Evolutionary conservation across 2,329 filamentous ascomycete species (phyloP).

Genomic region (Metarhizium robertsii): DNA sequence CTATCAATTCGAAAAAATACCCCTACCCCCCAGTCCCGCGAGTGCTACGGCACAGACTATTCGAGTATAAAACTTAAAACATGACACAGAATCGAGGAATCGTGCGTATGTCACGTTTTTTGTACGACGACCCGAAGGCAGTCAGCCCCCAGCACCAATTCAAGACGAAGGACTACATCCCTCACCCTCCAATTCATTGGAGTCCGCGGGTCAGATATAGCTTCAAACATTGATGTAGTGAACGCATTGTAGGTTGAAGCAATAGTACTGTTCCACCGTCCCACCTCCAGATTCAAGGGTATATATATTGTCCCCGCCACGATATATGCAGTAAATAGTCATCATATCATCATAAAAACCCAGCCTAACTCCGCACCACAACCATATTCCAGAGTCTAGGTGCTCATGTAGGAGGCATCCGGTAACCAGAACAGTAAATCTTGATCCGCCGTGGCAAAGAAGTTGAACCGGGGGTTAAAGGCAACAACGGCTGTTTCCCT

Average conservation of each 20-base stretch:
- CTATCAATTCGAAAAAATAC: too few relatives aligned
- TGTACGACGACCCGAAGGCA: too few relatives aligned
- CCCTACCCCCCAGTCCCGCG: too few relatives aligned
- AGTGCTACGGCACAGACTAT: too few relatives aligned
- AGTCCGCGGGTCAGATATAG: too few relatives aligned
- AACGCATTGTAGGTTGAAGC: background rate
- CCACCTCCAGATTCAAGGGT: background rate
- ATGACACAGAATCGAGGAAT: too few relatives aligned
- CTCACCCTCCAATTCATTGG: too few relatives aligned
- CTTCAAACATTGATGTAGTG: background rate
- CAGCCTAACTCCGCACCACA: background rate
- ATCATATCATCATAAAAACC: background rate
- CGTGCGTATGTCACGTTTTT: too few relatives aligned
- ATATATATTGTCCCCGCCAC: background rate
- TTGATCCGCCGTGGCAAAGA: slow-evolving; percentile 82
- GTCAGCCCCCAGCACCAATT: too few relatives aligned
- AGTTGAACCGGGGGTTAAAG: slow-evolving; percentile 86
- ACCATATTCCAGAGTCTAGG: background rate
- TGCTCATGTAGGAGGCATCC: slow-evolving; percentile 39
- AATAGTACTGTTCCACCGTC: background rate
- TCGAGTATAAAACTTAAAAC: too few relatives aligned
- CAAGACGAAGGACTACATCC: too few relatives aligned
- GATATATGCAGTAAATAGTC: background rate
- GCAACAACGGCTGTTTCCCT: slow-evolving; percentile 66
- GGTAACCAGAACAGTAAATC: slow-evolving; percentile 74